Conservation (phyloP, 345 rosid genomes). For the Populus nigra region DNA sequence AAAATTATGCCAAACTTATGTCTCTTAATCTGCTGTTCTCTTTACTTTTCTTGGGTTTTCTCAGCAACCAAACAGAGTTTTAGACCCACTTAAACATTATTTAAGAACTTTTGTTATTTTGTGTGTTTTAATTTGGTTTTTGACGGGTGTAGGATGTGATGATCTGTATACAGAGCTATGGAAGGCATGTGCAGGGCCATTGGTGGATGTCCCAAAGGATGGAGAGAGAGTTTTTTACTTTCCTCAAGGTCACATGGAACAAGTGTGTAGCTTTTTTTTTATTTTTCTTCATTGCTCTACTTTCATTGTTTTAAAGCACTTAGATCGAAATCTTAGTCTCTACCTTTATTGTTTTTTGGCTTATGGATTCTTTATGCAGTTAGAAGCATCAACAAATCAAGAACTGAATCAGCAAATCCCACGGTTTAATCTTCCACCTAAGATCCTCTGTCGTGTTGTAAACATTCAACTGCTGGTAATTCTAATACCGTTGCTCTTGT, state of each 20-base stretch:
- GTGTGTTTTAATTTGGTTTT: slow-evolving; percentile 9
- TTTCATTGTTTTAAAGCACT: slow-evolving; percentile 8
- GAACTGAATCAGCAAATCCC: slow-evolving; percentile 73
- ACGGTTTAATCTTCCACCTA: slow-evolving; percentile 58
- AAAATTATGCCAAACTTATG: slow-evolving; percentile 8
- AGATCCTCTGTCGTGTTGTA: slow-evolving; percentile 80
- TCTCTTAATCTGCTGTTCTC: neutral
- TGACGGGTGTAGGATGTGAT: slow-evolving; percentile 38
- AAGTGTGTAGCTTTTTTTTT: slow-evolving; percentile 36
- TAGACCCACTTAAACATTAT: neutral
- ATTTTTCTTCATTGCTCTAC: slow-evolving; percentile 13
- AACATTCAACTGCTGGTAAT: slow-evolving; percentile 69
- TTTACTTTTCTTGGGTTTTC: slow-evolving; percentile 12
- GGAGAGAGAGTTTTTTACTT: slow-evolving; percentile 71
- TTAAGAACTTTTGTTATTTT: neutral
- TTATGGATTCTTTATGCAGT: slow-evolving; percentile 40
- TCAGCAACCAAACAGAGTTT: slow-evolving; percentile 17
- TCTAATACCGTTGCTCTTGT: neutral
- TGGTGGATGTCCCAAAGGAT: slow-evolving; percentile 65
- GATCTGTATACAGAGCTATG: slow-evolving; percentile 67
- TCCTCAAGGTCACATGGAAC: slow-evolving; percentile 98
- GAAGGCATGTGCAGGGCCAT: slow-evolving; percentile 86
- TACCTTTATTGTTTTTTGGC: neutral
- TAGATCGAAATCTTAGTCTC: neutral
- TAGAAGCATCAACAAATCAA: slow-evolving; percentile 83